Evolutionary conservation across 495 filamentous ascomycete species (phyloP).

Genomic region (Talaromyces nanjingensis): DNA sequence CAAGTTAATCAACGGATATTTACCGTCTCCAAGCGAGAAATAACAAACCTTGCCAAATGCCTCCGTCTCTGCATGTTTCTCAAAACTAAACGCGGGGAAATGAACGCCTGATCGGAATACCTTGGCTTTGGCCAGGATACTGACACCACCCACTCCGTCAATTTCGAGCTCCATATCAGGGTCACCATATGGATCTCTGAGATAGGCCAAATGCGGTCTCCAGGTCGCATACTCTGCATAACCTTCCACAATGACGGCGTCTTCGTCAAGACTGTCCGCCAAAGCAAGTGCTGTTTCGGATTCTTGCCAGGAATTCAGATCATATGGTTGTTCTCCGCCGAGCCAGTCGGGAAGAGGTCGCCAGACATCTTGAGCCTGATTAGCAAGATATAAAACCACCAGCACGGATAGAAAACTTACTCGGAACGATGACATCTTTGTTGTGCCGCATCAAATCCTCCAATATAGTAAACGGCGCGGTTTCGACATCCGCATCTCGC

Average conservation of each 20-base stretch:
- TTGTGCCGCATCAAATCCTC: conserved; percentile 99
- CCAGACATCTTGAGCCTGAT: conserved; percentile 72
- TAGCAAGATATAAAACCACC: too few species aligned
- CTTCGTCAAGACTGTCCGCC: conserved; percentile 92
- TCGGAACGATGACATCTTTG: conserved; percentile 97
- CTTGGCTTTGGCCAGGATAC: conserved; percentile 90
- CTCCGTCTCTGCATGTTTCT: conserved; percentile 98
- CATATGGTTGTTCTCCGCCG: conserved; percentile 96
- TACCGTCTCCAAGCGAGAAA: neutral
- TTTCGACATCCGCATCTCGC: conserved; percentile 98
- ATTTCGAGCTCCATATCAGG: conserved; percentile 99
- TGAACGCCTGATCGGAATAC: conserved; percentile 94
- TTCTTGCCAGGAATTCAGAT: conserved; percentile 99
- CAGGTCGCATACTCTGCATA: conserved; percentile 99
- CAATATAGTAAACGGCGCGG: conserved; percentile 88
- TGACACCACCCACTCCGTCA: conserved; percentile 94
- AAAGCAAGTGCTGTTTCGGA: conserved; percentile 93
- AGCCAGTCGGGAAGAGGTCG: conserved; percentile 98
- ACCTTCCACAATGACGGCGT: conserved; percentile 98
- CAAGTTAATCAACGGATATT: neutral
- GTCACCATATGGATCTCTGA: conserved; percentile 94
- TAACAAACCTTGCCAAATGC: conserved; percentile 87
- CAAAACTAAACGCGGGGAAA: conserved; percentile 97
- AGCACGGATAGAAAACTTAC: conserved; percentile 44
- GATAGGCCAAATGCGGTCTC: conserved; percentile 94